Conservation (phyloP, 1,284 basidiomycete genomes). For the Puccinia polysora region DNA sequence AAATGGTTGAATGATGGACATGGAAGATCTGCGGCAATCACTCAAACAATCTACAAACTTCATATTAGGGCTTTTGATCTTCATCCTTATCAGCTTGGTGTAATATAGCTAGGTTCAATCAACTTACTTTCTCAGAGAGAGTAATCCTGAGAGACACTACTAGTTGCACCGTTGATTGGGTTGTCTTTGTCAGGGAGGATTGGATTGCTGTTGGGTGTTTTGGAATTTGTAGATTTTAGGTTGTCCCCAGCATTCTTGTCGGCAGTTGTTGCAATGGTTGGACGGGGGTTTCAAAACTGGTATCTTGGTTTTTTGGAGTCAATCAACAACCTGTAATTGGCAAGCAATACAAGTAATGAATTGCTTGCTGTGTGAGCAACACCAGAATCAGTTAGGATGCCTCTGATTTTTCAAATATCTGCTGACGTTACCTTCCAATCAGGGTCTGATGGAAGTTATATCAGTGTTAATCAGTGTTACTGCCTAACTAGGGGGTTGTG, state of each 20-base stretch:
- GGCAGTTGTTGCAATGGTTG: neutral
- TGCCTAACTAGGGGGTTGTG: neutral
- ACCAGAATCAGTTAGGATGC: neutral
- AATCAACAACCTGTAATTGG: neutral
- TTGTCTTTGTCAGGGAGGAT: neutral
- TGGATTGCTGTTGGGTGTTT: no score
- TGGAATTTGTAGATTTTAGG: neutral
- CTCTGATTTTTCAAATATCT: neutral
- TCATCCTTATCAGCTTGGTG: neutral
- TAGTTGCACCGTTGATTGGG: neutral
- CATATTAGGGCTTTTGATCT: neutral
- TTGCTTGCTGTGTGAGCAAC: neutral
- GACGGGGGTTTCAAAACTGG: neutral
- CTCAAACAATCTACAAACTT: neutral
- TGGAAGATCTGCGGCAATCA: neutral
- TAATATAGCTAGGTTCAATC: no score
- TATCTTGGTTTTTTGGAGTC: neutral
- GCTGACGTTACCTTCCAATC: neutral
- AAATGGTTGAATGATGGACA: no score
- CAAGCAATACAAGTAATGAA: slow-evolving; percentile 4
- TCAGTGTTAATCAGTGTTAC: neutral
- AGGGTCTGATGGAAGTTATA: neutral
- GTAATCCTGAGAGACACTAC: neutral
- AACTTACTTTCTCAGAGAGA: neutral
- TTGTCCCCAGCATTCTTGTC: neutral